Conservation (phyloP, 306 rosid species). For the Lathyrus oleraceus region DNA sequence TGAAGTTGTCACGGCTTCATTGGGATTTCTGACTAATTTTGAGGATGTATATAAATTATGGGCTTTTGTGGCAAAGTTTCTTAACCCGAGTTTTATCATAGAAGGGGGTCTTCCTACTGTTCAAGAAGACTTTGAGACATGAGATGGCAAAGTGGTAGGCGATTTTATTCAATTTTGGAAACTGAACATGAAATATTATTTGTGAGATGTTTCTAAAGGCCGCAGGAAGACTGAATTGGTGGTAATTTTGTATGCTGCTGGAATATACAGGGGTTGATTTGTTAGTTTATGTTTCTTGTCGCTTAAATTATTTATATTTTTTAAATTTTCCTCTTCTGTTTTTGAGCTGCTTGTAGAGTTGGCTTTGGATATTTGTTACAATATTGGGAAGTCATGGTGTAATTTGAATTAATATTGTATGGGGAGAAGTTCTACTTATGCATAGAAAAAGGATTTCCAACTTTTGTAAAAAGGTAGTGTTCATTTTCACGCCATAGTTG, state of each 20-base stretch:
- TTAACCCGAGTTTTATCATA: slow-evolving; percentile 63
- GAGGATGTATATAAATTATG: slow-evolving; percentile 92
- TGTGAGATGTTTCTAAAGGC: slow-evolving; percentile 15
- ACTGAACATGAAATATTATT: slow-evolving; percentile 32
- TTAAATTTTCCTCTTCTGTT: slow-evolving; percentile 35
- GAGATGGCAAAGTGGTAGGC: slow-evolving; percentile 12
- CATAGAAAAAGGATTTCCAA: slow-evolving; percentile 38
- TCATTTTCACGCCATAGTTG: slow-evolving; percentile 23
- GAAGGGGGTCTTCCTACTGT: slow-evolving; percentile 77
- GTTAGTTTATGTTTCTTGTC: slow-evolving; percentile 65
- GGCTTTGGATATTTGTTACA: slow-evolving; percentile 59
- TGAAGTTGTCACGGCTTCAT: slow-evolving; percentile 90
- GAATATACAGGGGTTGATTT: slow-evolving; percentile 50
- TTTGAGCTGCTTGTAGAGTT: slow-evolving; percentile 60
- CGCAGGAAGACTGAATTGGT: slow-evolving; percentile 33
- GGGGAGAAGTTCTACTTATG: not conserved
- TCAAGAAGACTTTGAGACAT: slow-evolving; percentile 69
- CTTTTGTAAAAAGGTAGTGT: slow-evolving; percentile 39
- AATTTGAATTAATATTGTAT: slow-evolving; percentile 41
- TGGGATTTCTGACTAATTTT: slow-evolving; percentile 84
- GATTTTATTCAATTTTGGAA: slow-evolving; percentile 38
- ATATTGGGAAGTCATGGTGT: slow-evolving; percentile 50
- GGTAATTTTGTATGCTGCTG: slow-evolving; percentile 40
- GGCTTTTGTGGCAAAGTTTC: slow-evolving; percentile 90
- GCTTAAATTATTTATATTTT: slow-evolving; percentile 38